These are phyloP conservation scores for Gardenia jasminoides DNA, from an alignment of 257 asterid genomes.

Conservation along the genomic window DNA sequence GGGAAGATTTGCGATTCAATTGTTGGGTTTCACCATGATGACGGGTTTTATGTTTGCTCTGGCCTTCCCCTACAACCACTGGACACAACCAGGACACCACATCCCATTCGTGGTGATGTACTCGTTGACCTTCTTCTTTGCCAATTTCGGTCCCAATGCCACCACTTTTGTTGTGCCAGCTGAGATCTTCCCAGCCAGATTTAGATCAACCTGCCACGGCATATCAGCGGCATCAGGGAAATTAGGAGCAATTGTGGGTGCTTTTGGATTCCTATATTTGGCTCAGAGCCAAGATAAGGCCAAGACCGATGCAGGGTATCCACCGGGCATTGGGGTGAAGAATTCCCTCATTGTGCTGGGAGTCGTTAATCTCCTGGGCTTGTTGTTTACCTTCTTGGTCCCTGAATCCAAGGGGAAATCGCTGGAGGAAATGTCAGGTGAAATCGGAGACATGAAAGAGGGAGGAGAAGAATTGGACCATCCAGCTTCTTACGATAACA, in stretches of 20 bases:
- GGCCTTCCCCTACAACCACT: slow-evolving; percentile 55
- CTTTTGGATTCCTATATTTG: slow-evolving; percentile 60
- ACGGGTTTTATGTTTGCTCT: slow-evolving; percentile 54
- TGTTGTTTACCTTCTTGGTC: slow-evolving; percentile 51
- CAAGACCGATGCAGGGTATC: slow-evolving; percentile 59
- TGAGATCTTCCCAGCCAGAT: slow-evolving; percentile 64
- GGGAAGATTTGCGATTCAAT: slow-evolving; percentile 46
- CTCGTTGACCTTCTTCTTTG: slow-evolving; percentile 55
- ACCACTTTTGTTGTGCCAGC: slow-evolving; percentile 69
- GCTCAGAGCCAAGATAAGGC: slow-evolving; percentile 51
- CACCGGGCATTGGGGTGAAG: slow-evolving; percentile 56
- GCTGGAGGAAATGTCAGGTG: slow-evolving; percentile 51
- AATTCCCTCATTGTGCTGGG: slow-evolving; percentile 59
- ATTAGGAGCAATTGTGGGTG: slow-evolving; percentile 66
- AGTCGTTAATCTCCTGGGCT: slow-evolving; percentile 40
- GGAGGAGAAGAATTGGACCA: slow-evolving; percentile 7
- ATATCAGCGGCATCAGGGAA: slow-evolving; percentile 68
- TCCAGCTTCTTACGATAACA: not conserved
- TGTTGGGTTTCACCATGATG: slow-evolving; percentile 56
- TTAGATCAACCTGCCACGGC: slow-evolving; percentile 69
- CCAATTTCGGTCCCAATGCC: slow-evolving; percentile 62
- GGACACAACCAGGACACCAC: slow-evolving; percentile 46
- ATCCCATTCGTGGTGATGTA: slow-evolving; percentile 48
- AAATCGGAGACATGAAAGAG: slow-evolving; percentile 27
- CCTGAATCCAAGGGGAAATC: slow-evolving; percentile 66